Conservation (phyloP, 2,329 filamentous ascomycete species). For the Botrytis pseudocinerea region DNA sequence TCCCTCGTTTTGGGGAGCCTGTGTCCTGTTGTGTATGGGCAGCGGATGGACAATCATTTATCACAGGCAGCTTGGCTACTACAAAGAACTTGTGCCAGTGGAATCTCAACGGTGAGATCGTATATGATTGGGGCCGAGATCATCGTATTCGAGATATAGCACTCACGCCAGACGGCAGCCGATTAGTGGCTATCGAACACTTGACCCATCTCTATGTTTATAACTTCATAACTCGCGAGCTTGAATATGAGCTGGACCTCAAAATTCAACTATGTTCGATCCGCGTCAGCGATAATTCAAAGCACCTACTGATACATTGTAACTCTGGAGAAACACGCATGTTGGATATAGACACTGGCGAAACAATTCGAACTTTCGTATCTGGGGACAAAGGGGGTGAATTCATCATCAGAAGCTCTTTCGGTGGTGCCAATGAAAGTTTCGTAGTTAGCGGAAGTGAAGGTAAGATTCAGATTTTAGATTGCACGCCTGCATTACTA, state of each 20-base stretch:
- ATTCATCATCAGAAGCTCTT: conserved; percentile 77
- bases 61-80: conserved; percentile 75
- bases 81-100: conserved; percentile 68
- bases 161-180: conserved; percentile 77
- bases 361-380: conserved; percentile 68
- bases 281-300: conserved; percentile 78
- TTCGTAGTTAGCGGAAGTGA: conserved; percentile 92
- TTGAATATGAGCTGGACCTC: conserved; percentile 72
- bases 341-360: conserved; percentile 72
- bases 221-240: conserved; percentile 71
- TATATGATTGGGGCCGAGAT: conserved; percentile 66
- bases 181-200: conserved; percentile 76
- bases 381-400: conserved; percentile 72
- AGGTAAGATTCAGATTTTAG: conserved; percentile 54
- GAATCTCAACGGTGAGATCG: conserved; percentile 60
- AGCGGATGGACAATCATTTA: conserved; percentile 72
- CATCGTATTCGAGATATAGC: conserved; percentile 82
- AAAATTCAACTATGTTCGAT: conserved; percentile 75
- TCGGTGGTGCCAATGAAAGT: conserved; percentile 88
- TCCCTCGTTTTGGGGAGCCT: conserved; percentile 75
- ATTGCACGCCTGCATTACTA: conserved; percentile 2
- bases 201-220: conserved; percentile 75
- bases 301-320: conserved; percentile 78
- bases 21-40: conserved; percentile 92
- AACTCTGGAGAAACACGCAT: conserved; percentile 74